Evolutionary conservation across 1,284 basidiomycete species (phyloP), one percentile per base, ranked within the genome.

Genomic region (Irpex rosettiformis): DNA sequence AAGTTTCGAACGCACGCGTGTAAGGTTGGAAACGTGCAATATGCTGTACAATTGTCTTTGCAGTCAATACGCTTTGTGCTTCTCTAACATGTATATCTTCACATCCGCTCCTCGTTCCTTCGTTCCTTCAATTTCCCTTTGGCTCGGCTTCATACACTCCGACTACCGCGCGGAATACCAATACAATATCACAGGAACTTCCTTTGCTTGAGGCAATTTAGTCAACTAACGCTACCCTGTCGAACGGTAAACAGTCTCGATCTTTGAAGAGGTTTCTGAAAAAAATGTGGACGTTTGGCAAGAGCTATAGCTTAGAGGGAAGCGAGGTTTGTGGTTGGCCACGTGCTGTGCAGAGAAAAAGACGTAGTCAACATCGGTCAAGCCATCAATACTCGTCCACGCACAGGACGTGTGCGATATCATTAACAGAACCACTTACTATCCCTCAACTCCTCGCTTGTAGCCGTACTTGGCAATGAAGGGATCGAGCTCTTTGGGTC

Each of bases 401-500:
- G n/a, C n/a, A n/a, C n/a, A n/a, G n/a, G n/a, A n/a, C n/a, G n/a
- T n/a, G n/a, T n/a, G n/a, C n/a, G n/a, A n/a, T n/a, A n/a, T n/a
- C n/a, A n/a, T n/a, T n/a, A n/a, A n/a, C n/a, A n/a, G n/a, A n/a
- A n/a, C n/a, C n/a, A 85, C 93, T 79, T 72, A 95, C 91, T 94
- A 94, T 64, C 81, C 83, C 28, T 80, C 75, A 54, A 74, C 73
- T 45, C 81, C 73, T 52, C 94, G 85, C 75, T 81, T 89, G 81
- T 85, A 97, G 13, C 93, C 94, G 69, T 87, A 89, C 71, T 86
- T 86, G 58, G 63, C 66, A 63, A 91, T 87, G 72, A 94, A 98
- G 1, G 73, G 75, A 24, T 93, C 89, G 52, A 96, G 79, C 71
- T 89, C 82, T 66, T 86, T 85, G 3, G 96, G 96, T n/a, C 94